A percentile compares a stretch with the other conserved stretches of the same genome.
phyloP scores from a whole-genome alignment of 345 rosid species.

The Barbarea vulgaris region DNA sequence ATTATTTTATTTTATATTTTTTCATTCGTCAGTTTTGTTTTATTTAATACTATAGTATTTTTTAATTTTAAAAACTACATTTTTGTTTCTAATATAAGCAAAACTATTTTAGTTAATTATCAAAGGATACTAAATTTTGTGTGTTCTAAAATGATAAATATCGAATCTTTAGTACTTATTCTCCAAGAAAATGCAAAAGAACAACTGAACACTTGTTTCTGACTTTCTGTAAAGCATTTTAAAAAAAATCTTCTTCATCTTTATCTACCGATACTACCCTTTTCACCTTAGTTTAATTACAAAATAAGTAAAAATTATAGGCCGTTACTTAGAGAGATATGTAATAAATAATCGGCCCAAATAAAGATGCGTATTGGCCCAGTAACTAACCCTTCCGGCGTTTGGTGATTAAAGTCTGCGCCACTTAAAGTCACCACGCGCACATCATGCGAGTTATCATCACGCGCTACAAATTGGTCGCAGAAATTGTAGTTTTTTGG shows the following conservation, averaged over 20 bases:
- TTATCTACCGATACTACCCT: background rate
- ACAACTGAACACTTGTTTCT: slow-evolving; percentile 30
- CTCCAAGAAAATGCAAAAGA: slow-evolving; percentile 17
- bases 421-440: background rate
- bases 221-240: slow-evolving; percentile 13
- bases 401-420: background rate
- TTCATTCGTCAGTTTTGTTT: too few relatives aligned
- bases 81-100: too few relatives aligned
- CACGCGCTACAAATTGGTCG: background rate
- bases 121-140: too few relatives aligned
- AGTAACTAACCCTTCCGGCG: background rate
- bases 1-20: background rate
- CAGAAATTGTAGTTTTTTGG: background rate
- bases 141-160: background rate
- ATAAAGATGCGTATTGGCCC: background rate
- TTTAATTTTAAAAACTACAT: too few relatives aligned
- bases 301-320: background rate
- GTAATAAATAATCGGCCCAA: slow-evolving; percentile 29
- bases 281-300: background rate
- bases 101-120: too few relatives aligned
- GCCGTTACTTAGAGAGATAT: background rate
- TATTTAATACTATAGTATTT: too few relatives aligned
- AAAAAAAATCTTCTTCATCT: background rate
- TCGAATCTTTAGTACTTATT: slow-evolving; percentile 18
- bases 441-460: background rate